Evolutionary conservation across 441 rosid species (phyloP), one percentile per base, ranked within the genome.

Genomic region (Gossypium armourianum): DNA sequence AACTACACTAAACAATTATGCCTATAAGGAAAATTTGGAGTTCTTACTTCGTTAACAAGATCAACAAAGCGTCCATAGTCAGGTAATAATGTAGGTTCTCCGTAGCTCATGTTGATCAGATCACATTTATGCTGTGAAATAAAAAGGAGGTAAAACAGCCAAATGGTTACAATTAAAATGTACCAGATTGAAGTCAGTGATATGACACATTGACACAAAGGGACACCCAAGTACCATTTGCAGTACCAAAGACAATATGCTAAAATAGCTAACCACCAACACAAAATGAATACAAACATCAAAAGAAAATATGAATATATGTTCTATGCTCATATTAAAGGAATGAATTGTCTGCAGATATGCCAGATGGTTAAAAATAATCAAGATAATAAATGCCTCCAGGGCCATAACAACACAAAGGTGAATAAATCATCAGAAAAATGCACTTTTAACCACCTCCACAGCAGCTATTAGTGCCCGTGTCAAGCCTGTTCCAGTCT

Each of bases 71-170:
- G 97, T 62, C 99, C 99, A 78, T 94, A 94, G 79, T 92, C 97
- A 56, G 99, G 99, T 52, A 94, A 86, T 60, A 89, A 70, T 16
- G 94, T 62, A 76, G 96, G 77, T 76, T 90, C 97, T 77, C 97
- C 99, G 68, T 87, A 94, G 78, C 99, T 94, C 99, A 94, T 92
- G 82, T 94, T 94, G 90, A 94, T 93, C 64, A 94, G 88, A 82
- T 90, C 96, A 80, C 99, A 94, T 81, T 92, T 92, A 78, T 92
- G 96, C 99, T 92, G 97, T 75, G 75, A 73, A 77, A 61, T 50
- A 13, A 71, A 40, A 54, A 52, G 45, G 24, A 15, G 45, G 58
- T 66, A 53, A 40, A 20, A 53, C 2, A 54, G 21, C n/a, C 29
- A 47, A 57, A 63, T 15, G 49, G 57, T 56, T 60, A 61, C 57